phyloP scores from a whole-genome alignment of 2,329 filamentous ascomycete genomes.

The Cryphonectria nitschkei region DNA sequence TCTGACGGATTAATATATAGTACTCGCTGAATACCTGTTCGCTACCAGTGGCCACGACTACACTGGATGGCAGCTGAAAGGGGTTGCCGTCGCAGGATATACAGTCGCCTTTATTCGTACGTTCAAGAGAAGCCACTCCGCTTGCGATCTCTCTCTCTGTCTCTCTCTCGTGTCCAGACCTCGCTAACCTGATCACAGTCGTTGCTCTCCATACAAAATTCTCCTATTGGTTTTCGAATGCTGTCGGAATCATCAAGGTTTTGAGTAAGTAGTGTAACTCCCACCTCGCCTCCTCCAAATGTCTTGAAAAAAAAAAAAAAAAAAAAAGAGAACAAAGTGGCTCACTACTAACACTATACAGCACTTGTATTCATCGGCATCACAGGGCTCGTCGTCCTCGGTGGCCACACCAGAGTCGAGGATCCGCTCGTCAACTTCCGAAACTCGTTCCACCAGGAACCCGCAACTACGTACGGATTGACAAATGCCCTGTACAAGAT shows the following conservation, averaged over 20 bases:
- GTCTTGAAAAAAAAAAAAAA: background rate
- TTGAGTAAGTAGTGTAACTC: constrained; percentile 38
- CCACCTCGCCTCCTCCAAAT: background rate
- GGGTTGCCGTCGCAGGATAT: constrained; percentile 67
- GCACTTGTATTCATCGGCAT: constrained; percentile 60
- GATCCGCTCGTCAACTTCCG: constrained; percentile 59
- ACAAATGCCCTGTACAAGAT: constrained; percentile 64
- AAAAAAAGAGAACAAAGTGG: background rate
- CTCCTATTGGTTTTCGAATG: constrained; percentile 57
- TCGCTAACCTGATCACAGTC: constrained; percentile 12
- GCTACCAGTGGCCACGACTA: constrained; percentile 54
- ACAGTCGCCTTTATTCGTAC: constrained; percentile 57
- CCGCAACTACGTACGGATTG: constrained; percentile 48
- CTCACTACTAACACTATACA: background rate
- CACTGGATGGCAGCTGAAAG: constrained; percentile 67
- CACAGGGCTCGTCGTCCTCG: constrained; percentile 62
- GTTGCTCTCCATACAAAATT: constrained; percentile 55
- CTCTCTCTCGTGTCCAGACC: background rate
- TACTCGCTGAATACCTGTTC: constrained; percentile 67
- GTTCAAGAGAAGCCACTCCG: background rate
- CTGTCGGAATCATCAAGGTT: constrained; percentile 60
- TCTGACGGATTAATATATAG: constrained; percentile 36
- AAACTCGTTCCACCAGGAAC: constrained; percentile 54
- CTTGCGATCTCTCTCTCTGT: background rate
- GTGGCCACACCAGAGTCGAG: constrained; percentile 53